Base-by-base conservation (phyloP, 2,329 filamentous ascomycete species). In the Colletotrichum scovillei region DNA sequence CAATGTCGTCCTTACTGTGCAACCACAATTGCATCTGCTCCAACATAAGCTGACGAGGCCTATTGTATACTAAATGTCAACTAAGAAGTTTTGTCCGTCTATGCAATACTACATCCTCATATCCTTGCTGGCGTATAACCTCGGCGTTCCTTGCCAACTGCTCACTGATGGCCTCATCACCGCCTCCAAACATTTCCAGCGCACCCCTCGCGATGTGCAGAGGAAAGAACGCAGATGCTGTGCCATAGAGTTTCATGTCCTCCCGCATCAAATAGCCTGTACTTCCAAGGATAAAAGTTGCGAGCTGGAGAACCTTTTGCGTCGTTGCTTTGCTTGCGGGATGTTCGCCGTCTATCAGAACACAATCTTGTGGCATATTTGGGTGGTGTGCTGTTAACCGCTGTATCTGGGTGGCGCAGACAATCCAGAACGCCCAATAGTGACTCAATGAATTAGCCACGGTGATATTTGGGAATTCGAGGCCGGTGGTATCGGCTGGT, bases 201-300 rank as follows among this genome's bases (percentile, higher is more conserved):
- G 64, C 35, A 19, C 30, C 55, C 22, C 55, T 75, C 1, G 77
- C 75, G 0, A 75, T 64, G 9, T 75, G 75, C 1, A 82, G 67
- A 0, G 83, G 82, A 6, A 84, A 78, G 0, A 78, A 64, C 0
- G 80, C 76, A 0, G 84, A 84, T 0, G 81, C 80, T 4, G 80
- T 80, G 0, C 84, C 84, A 67, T 80, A 85, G 0, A 85, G 74
- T 22, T 79, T 82, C 80, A 85, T 82, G 24, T 82, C 78, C 22
- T 83, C 81, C 68, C 81, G 80, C 19, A 83, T 73, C 8, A 84
- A 68, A 69, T 84, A 85, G 7, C 81, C 78, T 56, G 82, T 81
- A 53, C 82, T 83, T 30, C 78, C 75, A 53, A 67, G 38, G 1
- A 67, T 67, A 7, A 1, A 19, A 9, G 2, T 32, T 12, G 55